Evolutionary conservation across 169 alveolate species (phyloP).

Genomic region (Plasmodium coatneyi): DNA sequence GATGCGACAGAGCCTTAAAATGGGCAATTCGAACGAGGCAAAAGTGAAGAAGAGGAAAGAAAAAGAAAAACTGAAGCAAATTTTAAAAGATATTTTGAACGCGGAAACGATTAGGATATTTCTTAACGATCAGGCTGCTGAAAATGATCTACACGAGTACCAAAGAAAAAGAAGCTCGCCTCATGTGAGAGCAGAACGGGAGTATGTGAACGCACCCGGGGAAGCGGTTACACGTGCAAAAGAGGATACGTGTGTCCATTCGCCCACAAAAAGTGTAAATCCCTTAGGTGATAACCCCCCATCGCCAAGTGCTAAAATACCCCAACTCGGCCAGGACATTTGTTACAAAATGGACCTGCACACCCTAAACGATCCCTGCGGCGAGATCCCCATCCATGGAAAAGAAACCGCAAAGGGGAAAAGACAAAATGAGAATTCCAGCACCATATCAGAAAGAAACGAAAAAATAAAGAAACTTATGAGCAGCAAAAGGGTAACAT

Average conservation of each 20-base stretch:
- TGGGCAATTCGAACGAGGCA: background rate
- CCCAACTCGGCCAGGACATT: background rate
- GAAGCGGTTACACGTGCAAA: background rate
- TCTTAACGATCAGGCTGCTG: background rate
- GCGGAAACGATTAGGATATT: constrained; percentile 8
- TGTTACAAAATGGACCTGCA: background rate
- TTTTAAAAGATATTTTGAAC: constrained; percentile 39
- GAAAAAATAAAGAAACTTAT: constrained; percentile 65
- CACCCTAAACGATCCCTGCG: background rate
- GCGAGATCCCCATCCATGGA: background rate
- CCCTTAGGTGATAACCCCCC: background rate
- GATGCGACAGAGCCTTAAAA: background rate
- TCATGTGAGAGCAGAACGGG: background rate
- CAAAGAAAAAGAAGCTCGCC: background rate
- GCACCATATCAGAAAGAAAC: background rate
- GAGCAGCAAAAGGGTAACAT: constrained; percentile 53
- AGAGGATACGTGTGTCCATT: background rate
- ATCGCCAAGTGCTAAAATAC: background rate
- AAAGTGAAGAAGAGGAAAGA: background rate
- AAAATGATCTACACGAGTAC: background rate
- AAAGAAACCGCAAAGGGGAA: background rate
- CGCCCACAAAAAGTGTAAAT: background rate
- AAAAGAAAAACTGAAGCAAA: constrained; percentile 1
- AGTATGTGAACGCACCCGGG: background rate
- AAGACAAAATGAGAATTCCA: background rate